phyloP scores from a whole-genome alignment of 257 asterid genomes.

The Solanum boliviense region DNA sequence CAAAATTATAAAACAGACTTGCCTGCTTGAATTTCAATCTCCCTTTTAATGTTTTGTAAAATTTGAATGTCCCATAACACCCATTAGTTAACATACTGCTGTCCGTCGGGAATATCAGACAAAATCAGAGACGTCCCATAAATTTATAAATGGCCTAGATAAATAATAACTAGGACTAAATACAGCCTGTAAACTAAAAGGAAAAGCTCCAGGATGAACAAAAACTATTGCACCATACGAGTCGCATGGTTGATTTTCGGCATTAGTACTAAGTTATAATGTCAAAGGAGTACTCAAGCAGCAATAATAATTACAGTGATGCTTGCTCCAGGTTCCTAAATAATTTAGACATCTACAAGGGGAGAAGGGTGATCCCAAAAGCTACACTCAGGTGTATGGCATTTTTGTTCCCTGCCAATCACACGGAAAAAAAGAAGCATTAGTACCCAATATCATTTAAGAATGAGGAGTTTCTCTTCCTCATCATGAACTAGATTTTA shows the following conservation, averaged over 20 bases:
- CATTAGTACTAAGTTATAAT: not conserved
- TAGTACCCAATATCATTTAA: not conserved
- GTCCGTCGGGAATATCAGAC: not conserved
- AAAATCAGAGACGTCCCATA: not conserved
- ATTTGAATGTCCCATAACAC: not conserved
- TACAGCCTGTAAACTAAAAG: not conserved
- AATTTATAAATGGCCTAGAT: not conserved
- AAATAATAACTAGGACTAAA: not conserved
- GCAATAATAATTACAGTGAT: not conserved
- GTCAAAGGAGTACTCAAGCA: not conserved
- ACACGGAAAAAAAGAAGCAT: not conserved
- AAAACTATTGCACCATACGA: not conserved
- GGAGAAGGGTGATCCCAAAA: not conserved
- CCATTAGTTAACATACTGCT: not conserved
- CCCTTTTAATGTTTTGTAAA: not conserved
- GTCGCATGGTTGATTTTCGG: not conserved
- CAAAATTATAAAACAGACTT: not conserved
- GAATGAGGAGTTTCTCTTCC: not conserved
- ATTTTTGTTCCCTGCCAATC: not conserved
- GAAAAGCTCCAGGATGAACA: not conserved
- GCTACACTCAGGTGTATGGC: not conserved
- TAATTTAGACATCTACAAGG: not conserved
- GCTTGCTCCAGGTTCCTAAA: not conserved
- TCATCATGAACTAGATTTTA: not conserved
- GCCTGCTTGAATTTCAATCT: not conserved